A percentile compares a stretch with the other conserved stretches of the same genome.
Conservation (phyloP, 352 stramenopile species). For the Globisporangium takayamanum region DNA sequence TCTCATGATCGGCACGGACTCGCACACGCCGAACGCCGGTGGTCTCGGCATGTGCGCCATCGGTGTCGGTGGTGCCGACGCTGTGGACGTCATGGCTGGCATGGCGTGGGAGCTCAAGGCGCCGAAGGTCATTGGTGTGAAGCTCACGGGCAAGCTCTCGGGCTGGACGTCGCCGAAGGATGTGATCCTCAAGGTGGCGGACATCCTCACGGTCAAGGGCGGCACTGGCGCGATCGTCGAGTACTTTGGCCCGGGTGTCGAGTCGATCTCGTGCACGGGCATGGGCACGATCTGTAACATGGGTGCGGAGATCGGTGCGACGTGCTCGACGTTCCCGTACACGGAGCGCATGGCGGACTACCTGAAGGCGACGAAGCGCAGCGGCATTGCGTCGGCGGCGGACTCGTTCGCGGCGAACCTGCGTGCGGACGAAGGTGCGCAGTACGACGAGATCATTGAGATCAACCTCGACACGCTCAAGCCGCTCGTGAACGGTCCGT, state of each 20-base stretch:
- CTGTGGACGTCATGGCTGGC: constrained; percentile 91
- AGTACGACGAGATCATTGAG: constrained; percentile 93
- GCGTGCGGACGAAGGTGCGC: constrained; percentile 81
- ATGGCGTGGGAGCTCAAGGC: constrained; percentile 94
- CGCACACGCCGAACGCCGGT: constrained; percentile 91
- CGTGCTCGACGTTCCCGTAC: constrained; percentile 92
- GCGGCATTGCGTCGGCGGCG: constrained; percentile 84
- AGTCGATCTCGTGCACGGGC: constrained; percentile 92
- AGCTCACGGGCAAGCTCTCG: constrained; percentile 89
- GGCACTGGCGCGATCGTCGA: constrained; percentile 92
- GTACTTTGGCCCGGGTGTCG: constrained; percentile 91
- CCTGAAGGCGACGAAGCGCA: constrained; percentile 85
- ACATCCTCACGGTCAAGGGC: constrained; percentile 92
- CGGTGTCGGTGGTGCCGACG: constrained; percentile 89
- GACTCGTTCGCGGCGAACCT: constrained; percentile 87
- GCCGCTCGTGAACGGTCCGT: constrained; percentile 89
- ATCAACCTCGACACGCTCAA: constrained; percentile 90
- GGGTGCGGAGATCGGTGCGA: constrained; percentile 92
- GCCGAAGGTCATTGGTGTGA: constrained; percentile 93
- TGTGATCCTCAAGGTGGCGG: constrained; percentile 92
- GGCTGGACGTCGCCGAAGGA: constrained; percentile 93
- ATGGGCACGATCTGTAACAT: constrained; percentile 96
- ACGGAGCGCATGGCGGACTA: constrained; percentile 91
- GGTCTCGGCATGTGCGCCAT: constrained; percentile 92
- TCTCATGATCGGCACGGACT: constrained; percentile 94